These are phyloP conservation scores for Cyclotella kingstonii DNA, from an alignment of 108 stramenopile species.

Conservation along the genomic window DNA sequence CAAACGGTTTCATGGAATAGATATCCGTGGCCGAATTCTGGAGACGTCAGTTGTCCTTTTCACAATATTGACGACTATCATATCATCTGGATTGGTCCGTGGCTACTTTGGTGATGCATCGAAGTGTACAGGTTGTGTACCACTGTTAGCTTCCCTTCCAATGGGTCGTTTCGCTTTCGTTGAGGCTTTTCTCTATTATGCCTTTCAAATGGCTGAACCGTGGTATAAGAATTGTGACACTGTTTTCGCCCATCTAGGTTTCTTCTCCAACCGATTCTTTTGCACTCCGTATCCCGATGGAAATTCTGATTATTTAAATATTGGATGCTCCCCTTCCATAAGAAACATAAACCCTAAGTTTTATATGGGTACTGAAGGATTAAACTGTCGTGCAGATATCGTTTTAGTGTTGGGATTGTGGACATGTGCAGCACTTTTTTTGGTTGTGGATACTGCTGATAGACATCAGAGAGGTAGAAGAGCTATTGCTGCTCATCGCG, in stretches of 20 bases:
- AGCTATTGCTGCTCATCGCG: conserved; percentile 23
- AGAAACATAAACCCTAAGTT: conserved; percentile 66
- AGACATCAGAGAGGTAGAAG: conserved; percentile 56
- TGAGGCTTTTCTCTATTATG: conserved; percentile 12
- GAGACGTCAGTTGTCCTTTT: conserved; percentile 63
- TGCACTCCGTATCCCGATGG: conserved; percentile 25
- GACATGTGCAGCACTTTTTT: conserved; percentile 28
- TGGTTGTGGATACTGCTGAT: conserved; percentile 44
- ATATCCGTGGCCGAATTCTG: conserved; percentile 74
- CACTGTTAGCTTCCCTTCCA: background rate
- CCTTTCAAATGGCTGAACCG: conserved; percentile 10
- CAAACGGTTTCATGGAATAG: conserved; percentile 65
- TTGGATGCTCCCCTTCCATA: conserved; percentile 64
- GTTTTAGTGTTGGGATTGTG: conserved; percentile 47
- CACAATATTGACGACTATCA: conserved; percentile 60
- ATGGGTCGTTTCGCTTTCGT: background rate
- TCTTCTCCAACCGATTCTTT: conserved; percentile 14
- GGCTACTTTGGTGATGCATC: conserved; percentile 73
- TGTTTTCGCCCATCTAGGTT: conserved; percentile 23
- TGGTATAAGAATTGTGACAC: conserved; percentile 50
- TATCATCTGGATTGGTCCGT: conserved; percentile 71
- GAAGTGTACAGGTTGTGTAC: conserved; percentile 48
- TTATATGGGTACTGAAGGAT: conserved; percentile 48
- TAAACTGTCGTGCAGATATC: conserved; percentile 65
- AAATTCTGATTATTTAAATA: conserved; percentile 18